phyloP scores from a whole-genome alignment of 2,329 filamentous ascomycete species.

The Mycosphaerella sp. region DNA sequence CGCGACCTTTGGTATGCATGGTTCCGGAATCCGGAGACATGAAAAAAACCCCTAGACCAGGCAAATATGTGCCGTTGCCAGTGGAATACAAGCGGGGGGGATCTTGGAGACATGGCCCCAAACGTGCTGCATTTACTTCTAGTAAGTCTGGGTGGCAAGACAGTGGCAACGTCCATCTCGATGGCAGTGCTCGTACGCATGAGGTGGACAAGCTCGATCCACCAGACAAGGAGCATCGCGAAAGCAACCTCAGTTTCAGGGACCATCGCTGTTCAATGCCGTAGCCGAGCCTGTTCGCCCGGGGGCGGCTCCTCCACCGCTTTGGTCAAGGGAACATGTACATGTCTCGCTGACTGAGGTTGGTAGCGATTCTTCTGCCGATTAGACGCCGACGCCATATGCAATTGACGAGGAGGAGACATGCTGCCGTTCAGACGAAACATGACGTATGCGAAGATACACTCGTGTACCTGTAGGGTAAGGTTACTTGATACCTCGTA shows the following conservation, averaged over 20 bases:
- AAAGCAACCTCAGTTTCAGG: neutral
- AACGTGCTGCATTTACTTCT: conserved; percentile 8
- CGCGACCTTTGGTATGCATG: conserved; percentile 9
- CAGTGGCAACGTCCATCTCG: conserved; percentile 8
- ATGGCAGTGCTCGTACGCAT: conserved; percentile 14
- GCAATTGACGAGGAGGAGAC: conserved; percentile 20
- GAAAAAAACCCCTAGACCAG: conserved; percentile 16
- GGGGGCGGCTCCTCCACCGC: neutral
- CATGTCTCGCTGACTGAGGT: conserved; percentile 12
- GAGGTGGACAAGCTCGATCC: conserved; percentile 9
- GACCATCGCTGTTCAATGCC: neutral
- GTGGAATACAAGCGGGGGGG: conserved; percentile 14
- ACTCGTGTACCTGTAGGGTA: neutral
- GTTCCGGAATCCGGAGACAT: neutral
- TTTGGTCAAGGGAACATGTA: conserved; percentile 9
- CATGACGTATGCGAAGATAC: neutral
- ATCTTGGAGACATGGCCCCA: conserved; percentile 8
- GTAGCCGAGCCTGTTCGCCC: neutral
- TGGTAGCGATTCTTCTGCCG: neutral
- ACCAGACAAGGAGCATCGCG: neutral
- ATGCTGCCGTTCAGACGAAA: conserved; percentile 12
- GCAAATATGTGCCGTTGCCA: conserved; percentile 11
- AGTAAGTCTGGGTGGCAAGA: conserved; percentile 5
- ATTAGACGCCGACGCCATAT: conserved; percentile 16
- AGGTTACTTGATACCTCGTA: too few species aligned